Evolutionary conservation across 768 basidiomycete species (phyloP), one percentile per base, ranked within the genome.

Genomic region (Russula foetens): DNA sequence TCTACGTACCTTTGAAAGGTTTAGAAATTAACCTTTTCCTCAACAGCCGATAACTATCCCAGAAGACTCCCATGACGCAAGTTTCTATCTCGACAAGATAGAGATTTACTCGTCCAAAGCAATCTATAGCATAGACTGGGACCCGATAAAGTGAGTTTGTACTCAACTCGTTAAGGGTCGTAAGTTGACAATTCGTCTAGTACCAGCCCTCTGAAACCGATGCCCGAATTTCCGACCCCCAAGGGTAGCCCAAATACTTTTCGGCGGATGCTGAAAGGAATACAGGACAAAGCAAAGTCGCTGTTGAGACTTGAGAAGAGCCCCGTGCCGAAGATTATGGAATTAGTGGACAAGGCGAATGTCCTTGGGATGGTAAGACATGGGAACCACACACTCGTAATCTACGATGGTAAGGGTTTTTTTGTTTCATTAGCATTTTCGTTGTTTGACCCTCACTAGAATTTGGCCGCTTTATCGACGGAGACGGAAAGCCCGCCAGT

Each of bases 231-330:
- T 28, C 5, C 52, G 39, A 14, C 26, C 19, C 14, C 4, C 26
- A 14, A 29, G 24, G 24, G 39, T 28, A 4, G 24, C 23, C 1
- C 35, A n/a, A 28, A 9, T 41, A 23, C 35, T n/a, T 39, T 53
- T 28, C 24, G 12, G 17, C 51, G 51, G 19, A 15, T 39, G 9
- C 17, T 53, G 2, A 17, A 39, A 26, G 24, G 70, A 19, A 81
- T 17, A 28, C 35, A 12, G 9, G 35, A 35, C 4, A 35, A 35
- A 35, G 35, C 35, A 12, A 53, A 53, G 39, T 11, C 12, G 26
- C 14, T 7, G 19, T 28, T 43, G 12, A 4, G 52, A 29, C 19
- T 53, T 6, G 66, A 12, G 28, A 53, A 43, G 39, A 43, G 5
- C 11, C 11, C 28, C 11, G 21, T 1, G 7, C 52, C 39, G 39